Evolutionary conservation across 164 flowering plant species (phyloP).

Genomic region (Houttuynia cordata): DNA sequence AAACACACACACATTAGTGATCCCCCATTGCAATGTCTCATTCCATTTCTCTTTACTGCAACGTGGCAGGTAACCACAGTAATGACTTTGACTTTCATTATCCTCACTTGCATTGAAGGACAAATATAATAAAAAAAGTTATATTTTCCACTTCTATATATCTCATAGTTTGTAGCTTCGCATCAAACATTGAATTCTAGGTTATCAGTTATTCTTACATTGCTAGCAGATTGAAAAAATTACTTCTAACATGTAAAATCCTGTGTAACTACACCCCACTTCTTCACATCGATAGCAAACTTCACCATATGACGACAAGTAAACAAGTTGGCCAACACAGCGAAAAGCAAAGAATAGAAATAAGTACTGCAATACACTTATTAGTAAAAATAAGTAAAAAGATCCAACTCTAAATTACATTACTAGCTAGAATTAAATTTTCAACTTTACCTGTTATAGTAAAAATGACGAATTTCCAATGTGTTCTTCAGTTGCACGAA

Average conservation of each 20-base stretch:
- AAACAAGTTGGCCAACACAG: background rate
- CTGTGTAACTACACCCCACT: background rate
- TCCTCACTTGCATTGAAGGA: too few species aligned
- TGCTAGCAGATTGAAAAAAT: background rate
- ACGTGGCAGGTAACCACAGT: too few species aligned
- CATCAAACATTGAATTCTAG: background rate
- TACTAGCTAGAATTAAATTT: background rate
- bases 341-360: background rate
- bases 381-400: too few species aligned
- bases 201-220: background rate
- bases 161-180: background rate
- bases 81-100: too few species aligned
- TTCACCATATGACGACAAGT: background rate
- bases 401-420: background rate
- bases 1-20: too few species aligned
- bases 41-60: too few species aligned
- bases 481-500: constrained; percentile 76
- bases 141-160: too few species aligned
- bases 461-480: constrained; percentile 69
- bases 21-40: too few species aligned
- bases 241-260: background rate
- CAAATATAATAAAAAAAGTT: too few species aligned
- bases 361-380: too few species aligned
- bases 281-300: background rate
- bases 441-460: constrained; percentile 47